These are phyloP conservation scores for Penicilliopsis zonata DNA, from an alignment of 495 filamentous ascomycete genomes.

Conservation along the genomic window DNA sequence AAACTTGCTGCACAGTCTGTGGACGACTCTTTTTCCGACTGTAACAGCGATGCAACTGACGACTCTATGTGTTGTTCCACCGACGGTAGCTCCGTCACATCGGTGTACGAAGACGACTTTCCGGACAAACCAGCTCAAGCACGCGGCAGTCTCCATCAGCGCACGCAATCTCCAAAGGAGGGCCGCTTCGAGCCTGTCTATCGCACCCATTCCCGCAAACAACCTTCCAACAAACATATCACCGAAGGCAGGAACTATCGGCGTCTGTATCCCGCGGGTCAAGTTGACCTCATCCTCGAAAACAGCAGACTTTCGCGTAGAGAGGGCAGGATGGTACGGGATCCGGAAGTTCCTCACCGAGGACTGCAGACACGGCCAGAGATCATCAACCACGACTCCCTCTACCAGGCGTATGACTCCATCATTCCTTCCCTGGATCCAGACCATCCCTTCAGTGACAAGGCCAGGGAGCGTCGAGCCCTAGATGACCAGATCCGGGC, in stretches of 20 bases:
- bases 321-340: not conserved
- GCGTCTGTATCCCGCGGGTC: not conserved
- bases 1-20: not conserved
- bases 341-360: not conserved
- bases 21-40: conserved; percentile 4
- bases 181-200: conserved; percentile 1
- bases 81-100: conserved; percentile 6
- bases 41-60: conserved; percentile 4
- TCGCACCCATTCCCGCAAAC: not conserved
- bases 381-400: not conserved
- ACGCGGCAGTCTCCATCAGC: not conserved
- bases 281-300: not conserved
- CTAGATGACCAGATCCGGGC: not conserved
- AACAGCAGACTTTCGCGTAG: not conserved
- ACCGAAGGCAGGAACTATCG: not conserved
- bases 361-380: not conserved
- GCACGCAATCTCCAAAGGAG: conserved; percentile 5
- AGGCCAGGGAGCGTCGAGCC: not conserved
- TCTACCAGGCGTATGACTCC: not conserved
- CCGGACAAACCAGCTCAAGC: conserved; percentile 2
- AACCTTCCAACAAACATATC: not conserved
- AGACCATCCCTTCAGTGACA: not conserved
- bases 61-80: conserved; percentile 6
- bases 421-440: not conserved
- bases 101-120: conserved; percentile 4